Conservation (phyloP, 345 rosid genomes). For the Corchorus capsularis region DNA sequence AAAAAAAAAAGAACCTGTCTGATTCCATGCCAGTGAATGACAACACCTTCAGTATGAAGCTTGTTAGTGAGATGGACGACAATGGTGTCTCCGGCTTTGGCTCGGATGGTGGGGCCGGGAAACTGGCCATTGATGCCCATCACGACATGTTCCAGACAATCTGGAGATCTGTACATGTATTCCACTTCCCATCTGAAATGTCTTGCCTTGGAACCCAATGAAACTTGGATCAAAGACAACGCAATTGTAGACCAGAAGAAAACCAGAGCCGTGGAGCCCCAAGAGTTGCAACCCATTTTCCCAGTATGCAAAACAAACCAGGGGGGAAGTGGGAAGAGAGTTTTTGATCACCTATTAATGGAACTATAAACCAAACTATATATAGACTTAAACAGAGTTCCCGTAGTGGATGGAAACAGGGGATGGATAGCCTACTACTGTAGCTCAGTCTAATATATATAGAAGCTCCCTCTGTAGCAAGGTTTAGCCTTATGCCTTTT, state of each 20-base stretch:
- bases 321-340: too few relatives aligned
- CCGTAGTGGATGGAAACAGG: too few relatives aligned
- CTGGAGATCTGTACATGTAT: constrained; percentile 64
- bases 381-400: too few relatives aligned
- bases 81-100: constrained; percentile 58
- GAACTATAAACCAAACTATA: too few relatives aligned
- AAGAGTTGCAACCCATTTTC: background rate
- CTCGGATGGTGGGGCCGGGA: constrained; percentile 82
- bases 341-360: too few relatives aligned
- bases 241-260: background rate
- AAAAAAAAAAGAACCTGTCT: constrained; percentile 55
- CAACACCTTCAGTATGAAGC: constrained; percentile 72
- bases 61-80: constrained; percentile 59
- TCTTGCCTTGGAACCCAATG: constrained; percentile 29
- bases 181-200: constrained; percentile 63
- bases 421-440: too few relatives aligned
- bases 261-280: background rate
- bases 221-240: background rate
- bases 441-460: too few relatives aligned
- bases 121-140: constrained; percentile 80
- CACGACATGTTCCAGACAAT: constrained; percentile 54
- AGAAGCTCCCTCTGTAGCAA: too few relatives aligned
- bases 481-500: too few relatives aligned
- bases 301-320: too few relatives aligned
- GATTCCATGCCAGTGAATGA: constrained; percentile 93